Base-by-base conservation (phyloP, 139 green algal species). In the Haematococcus lacustris region DNA sequence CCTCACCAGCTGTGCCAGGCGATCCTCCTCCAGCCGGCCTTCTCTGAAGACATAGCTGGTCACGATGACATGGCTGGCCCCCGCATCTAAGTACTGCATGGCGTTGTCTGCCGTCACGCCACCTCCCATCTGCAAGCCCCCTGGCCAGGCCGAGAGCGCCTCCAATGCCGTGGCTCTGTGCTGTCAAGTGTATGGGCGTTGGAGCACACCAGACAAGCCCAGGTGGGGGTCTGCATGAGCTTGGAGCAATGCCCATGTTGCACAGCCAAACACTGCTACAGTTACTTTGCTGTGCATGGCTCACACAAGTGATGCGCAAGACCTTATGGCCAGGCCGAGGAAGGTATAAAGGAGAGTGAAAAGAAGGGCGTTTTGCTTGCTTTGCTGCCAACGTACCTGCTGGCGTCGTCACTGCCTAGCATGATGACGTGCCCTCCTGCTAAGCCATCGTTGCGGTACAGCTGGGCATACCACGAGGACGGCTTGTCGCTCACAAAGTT, bases 381-480 rank as follows among this genome's bases (percentile, higher is more conserved):
- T 68, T 68, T 30, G n/a, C n/a, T n/a, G n/a, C 17, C 23, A 32
- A 1, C 75, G 25, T 67, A 89, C 82, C 81, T 88, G 80, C 80
- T 92, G 2, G 38, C 88, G 25, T 85, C 75, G 73, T 96, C 91
- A 0, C 87, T 82, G 1, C 91, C 93, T 53, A 99, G 86, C 93
- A 99, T 98, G 81, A 99, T 98, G 73, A 98, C 90, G 78, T 99
- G 95, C 32, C 95, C 95, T 0, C 95, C 95, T 17, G 72, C 69
- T 9, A 99, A 82, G 13, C 70, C 76, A 61, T 98, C 91, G 0
- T 70, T 37, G 17, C 76, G 51, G 78, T 99, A 99, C 70, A 98
- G 81, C 51, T 90, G 67, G 4, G 91, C 88, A 84, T 88, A 99
- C 76, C 91, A 95, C 17, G 76, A 82, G 2, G 90, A 80, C 0